These are phyloP conservation scores for Melaleuca alternifolia DNA, from an alignment of 345 rosid genomes.

Conservation along the genomic window DNA sequence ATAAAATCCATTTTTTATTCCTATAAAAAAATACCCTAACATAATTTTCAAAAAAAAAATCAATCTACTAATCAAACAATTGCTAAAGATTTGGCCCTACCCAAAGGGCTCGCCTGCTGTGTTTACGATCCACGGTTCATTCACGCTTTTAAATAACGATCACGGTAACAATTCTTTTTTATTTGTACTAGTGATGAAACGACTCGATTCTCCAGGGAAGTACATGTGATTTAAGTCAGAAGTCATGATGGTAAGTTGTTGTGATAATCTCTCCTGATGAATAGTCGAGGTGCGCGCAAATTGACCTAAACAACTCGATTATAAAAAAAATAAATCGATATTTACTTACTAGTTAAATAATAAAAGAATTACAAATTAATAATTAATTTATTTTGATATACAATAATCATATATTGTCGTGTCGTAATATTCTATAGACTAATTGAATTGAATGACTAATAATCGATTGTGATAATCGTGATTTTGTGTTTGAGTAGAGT, in stretches of 20 bases:
- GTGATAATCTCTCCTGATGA: too few relatives aligned
- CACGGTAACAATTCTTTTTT: not conserved
- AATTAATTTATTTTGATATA: not conserved
- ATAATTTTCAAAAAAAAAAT: not conserved
- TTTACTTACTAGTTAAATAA: too few relatives aligned
- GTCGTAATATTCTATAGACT: too few relatives aligned
- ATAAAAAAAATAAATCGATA: too few relatives aligned
- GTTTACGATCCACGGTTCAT: rapidly evolving
- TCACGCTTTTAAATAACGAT: too few relatives aligned
- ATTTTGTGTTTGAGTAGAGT: not conserved
- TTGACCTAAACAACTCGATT: too few relatives aligned
- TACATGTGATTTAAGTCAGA: too few relatives aligned
- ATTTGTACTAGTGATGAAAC: not conserved
- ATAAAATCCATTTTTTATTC: not conserved
- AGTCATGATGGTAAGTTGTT: too few relatives aligned
- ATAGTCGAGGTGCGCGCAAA: too few relatives aligned
- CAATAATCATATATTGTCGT: not conserved
- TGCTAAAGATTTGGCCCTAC: not conserved
- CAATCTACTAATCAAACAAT: not conserved
- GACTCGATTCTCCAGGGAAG: too few relatives aligned
- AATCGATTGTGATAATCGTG: not conserved
- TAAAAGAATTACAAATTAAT: too few relatives aligned
- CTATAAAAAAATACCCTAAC: not conserved
- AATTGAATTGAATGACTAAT: rapidly evolving
- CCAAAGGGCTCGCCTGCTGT: too few relatives aligned